Evolutionary conservation across 805 yeast species (phyloP).

Genomic region (Teunomyces panamensis): DNA sequence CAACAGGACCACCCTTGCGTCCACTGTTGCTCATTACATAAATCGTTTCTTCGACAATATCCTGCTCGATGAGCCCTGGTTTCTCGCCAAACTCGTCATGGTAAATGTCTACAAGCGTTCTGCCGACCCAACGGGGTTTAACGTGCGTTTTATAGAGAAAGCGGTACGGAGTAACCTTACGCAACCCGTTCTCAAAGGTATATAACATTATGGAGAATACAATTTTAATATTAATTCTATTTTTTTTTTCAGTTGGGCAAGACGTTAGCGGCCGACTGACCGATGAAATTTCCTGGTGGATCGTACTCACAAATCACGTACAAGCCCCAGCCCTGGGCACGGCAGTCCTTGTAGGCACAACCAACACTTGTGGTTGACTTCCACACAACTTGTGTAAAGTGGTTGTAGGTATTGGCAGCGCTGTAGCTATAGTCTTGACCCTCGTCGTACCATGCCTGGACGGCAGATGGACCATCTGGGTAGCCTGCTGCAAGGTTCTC

Average conservation of each 20-base stretch:
- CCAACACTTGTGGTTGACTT: constrained; percentile 27
- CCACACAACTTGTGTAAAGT: constrained; percentile 33
- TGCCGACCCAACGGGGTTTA: constrained; percentile 39
- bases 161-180: constrained; percentile 37
- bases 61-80: constrained; percentile 19
- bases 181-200: constrained; percentile 25
- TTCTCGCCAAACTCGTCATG: constrained; percentile 34
- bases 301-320: constrained; percentile 33
- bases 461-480: constrained; percentile 25
- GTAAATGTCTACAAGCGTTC: constrained; percentile 29
- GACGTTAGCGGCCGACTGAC: constrained; percentile 25
- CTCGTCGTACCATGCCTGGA: constrained; percentile 37
- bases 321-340: constrained; percentile 28
- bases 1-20: constrained; percentile 11
- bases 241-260: constrained; percentile 13
- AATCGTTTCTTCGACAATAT: constrained; percentile 21
- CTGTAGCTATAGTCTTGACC: constrained; percentile 24
- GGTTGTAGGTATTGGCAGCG: constrained; percentile 26
- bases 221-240: background rate
- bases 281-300: constrained; percentile 36
- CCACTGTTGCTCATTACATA: constrained; percentile 25
- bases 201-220: background rate
- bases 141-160: constrained; percentile 28
- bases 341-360: constrained; percentile 31
- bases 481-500: constrained; percentile 39